Evolutionary conservation across 2,329 filamentous ascomycete genomes (phyloP).

Genomic region (Penicillium frequentans): DNA sequence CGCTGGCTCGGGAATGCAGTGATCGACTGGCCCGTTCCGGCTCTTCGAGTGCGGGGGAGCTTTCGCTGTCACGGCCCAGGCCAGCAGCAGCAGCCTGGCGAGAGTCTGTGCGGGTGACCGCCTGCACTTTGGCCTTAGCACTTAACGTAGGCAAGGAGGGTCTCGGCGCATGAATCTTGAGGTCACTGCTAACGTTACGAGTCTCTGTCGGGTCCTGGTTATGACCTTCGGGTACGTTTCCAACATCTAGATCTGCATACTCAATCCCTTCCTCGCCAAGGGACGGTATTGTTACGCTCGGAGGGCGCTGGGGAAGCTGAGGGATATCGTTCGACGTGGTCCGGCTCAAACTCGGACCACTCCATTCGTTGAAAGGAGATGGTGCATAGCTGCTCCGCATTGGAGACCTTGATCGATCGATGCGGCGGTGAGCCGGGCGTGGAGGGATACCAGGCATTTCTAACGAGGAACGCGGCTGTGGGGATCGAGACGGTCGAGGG

Average conservation of each 20-base stretch:
- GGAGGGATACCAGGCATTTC: constrained; percentile 74
- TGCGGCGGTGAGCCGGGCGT: constrained; percentile 64
- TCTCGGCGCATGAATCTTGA: constrained; percentile 86
- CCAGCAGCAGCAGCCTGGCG: constrained; percentile 80
- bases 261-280: constrained; percentile 88
- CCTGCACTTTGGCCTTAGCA: constrained; percentile 78
- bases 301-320: constrained; percentile 59
- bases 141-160: constrained; percentile 79
- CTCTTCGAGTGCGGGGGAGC: constrained; percentile 49
- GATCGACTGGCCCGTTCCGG: constrained; percentile 56
- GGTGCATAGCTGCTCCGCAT: constrained; percentile 76
- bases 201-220: constrained; percentile 66
- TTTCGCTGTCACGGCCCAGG: constrained; percentile 60
- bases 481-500: constrained; percentile 62
- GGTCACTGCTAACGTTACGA: constrained; percentile 73
- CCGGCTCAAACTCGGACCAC: constrained; percentile 37
- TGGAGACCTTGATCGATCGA: constrained; percentile 76
- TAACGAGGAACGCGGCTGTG: constrained; percentile 46
- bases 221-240: constrained; percentile 44
- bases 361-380: constrained; percentile 77
- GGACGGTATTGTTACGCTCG: constrained; percentile 78
- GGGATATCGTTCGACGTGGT: constrained; percentile 38
- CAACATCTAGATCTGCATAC: constrained; percentile 66
- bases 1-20: constrained; percentile 64
- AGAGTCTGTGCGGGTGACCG: constrained; percentile 90